Base-by-base conservation (phyloP, 805 yeast genomes). In the Debaryomyces castellii region DNA sequence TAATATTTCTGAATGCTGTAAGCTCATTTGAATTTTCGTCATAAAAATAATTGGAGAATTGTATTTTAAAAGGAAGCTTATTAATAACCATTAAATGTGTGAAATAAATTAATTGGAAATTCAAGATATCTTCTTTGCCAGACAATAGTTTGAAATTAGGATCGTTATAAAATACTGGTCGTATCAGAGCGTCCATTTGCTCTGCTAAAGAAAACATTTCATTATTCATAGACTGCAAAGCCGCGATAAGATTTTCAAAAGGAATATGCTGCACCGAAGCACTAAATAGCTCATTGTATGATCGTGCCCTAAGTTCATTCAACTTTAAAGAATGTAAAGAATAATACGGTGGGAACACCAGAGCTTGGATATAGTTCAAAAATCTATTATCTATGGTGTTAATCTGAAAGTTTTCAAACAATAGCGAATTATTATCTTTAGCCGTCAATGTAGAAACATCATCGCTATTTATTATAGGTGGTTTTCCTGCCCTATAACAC, bases 401-500 rank as follows among this genome's bases (percentile, higher is more conserved):
- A 22, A 11, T 14, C 8, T 23, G 21, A 22, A 11, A 22, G 20
- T 22, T 16, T 23, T 23, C 30, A 23, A 22, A 37, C 4, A 14
- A 22, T 7, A 22, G 7, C 10, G 40, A 10, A 10, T 14, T 18
- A 8, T 20, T 25, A 38, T 65, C 70, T 25, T 47, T 53, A n/a
- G 52, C 57, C 2, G 51, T 48, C n/a, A 57, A 48, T 1, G 67
- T 58, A 2, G 65, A 53, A 16, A 66, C 69, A 43, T 71, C 76
- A 5, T 51, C 36, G 4, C 43, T 52, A 47, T 69, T 68, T 5
- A 71, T 59, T 43, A 69, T 44, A 1, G 75, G 75, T 1, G 76
- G 72, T 41, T 68, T 70, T 3, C 75, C 77, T 41, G 56, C 50
- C 28, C 73, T 60, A 48, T 63, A 69, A 46, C 72, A 66, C 16